Evolutionary conservation across 1,139 yeast species (phyloP), one percentile per base, ranked within the genome.

Genomic region (Sporopachydermia cereana): DNA sequence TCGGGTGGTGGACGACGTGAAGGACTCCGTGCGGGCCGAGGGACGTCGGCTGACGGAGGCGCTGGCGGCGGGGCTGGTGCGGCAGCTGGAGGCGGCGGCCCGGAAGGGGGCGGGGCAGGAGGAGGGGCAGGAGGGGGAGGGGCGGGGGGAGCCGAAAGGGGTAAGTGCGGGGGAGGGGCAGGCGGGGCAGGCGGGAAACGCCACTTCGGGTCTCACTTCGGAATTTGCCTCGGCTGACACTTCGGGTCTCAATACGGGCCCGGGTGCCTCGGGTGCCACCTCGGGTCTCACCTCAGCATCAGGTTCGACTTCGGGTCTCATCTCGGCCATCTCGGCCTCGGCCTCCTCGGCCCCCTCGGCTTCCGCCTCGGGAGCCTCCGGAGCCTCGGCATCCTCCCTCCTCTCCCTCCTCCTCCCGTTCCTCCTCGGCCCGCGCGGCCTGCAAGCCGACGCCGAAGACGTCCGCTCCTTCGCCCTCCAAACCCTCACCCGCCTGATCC

Each of bases 1-100:
- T 65, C 73, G 98, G 56, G 76, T 77, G 0, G 77, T 89, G 74
- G 98, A 91, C 63, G 98, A 91, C 64, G 86, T 91, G 48, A 91
- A 91, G 58, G 96, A 86, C 44, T 84, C 94, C 63, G 97, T 91
- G 3, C 71, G 97, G 44, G 76, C 76, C 47, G 94, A 86, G 46
- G 97, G 95, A 9, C 63, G 72, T 44, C 74, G 71, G 42, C 67
- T 91, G 29, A 79, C 95, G 0, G 75, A 79, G 51, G 70, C 75
- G 3, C 67, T 91, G 36, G 78, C 95, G 0, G 72, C 78, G 14
- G 69, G 76, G 2, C 67, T 89, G 52, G 76, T 80, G 1, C 70
- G 78, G 43, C 71, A 75, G 34, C 72, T 83, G 17, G 79, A 72
- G 34, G 64, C 56, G 4, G 57, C 57, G 50, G 22, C 54, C 44